These are phyloP conservation scores for Collybia nuda DNA, from an alignment of 768 basidiomycete species.

Conservation along the genomic window DNA sequence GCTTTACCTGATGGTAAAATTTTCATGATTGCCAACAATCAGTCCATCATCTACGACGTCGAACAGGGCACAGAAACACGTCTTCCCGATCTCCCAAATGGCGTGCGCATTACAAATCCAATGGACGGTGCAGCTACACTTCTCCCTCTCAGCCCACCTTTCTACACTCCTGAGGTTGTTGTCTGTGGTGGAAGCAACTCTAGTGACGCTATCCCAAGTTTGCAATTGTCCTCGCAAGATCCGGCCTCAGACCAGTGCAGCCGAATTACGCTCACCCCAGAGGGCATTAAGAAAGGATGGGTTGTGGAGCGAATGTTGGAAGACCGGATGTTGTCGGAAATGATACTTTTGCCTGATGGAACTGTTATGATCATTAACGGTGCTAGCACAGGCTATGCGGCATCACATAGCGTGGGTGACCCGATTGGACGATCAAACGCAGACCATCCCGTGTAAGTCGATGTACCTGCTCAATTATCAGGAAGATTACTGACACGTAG, in stretches of 20 bases:
- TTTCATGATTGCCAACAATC: conserved; percentile 39
- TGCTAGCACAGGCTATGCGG: conserved; percentile 41
- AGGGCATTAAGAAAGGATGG: conserved; percentile 44
- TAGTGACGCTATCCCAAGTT: conserved; percentile 25
- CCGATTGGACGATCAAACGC: conserved; percentile 22
- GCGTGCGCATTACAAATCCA: conserved; percentile 40
- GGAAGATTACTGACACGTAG: neutral
- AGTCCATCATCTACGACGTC: conserved; percentile 41
- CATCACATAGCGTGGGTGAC: conserved; percentile 28
- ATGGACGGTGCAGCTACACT: conserved; percentile 36
- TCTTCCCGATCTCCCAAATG: conserved; percentile 42
- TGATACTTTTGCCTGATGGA: conserved; percentile 39
- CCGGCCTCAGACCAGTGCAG: conserved; percentile 44
- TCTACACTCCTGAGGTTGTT: conserved; percentile 44
- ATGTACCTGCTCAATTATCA: neutral
- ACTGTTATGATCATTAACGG: conserved; percentile 43
- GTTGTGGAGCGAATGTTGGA: conserved; percentile 42
- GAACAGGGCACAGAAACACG: conserved; percentile 35
- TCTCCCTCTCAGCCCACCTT: conserved; percentile 33
- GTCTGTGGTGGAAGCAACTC: conserved; percentile 45
- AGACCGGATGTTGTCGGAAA: conserved; percentile 35
- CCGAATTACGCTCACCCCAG: conserved; percentile 37
- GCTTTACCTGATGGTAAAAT: conserved; percentile 41
- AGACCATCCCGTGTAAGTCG: conserved; percentile 19
- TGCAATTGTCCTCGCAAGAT: conserved; percentile 31